Evolutionary conservation across 2,329 filamentous ascomycete genomes (phyloP).

Genomic region (Xylariaceae sp.): DNA sequence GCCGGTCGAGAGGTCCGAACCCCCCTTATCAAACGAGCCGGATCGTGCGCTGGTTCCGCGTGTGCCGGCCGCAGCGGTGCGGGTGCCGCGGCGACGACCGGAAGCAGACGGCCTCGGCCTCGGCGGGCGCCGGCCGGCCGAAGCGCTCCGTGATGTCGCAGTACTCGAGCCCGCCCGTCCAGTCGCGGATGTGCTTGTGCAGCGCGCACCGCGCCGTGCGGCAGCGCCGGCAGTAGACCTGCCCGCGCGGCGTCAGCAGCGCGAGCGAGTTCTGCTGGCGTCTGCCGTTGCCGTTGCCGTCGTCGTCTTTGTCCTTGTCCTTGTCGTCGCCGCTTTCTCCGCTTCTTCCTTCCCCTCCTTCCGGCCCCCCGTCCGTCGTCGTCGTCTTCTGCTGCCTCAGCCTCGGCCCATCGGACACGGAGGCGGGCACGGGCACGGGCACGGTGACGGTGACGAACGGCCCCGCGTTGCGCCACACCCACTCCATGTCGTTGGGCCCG

Average conservation of each 20-base stretch:
- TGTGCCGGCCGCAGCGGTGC: constrained; percentile 50
- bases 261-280: constrained; percentile 29
- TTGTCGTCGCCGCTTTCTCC: neutral
- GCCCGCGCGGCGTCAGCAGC: constrained; percentile 45
- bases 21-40: constrained; percentile 23
- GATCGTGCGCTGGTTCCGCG: constrained; percentile 23
- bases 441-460: constrained; percentile 27
- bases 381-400: no score
- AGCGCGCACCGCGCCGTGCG: constrained; percentile 55
- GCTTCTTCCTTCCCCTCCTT: constrained; percentile 5
- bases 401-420: no score
- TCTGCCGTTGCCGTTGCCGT: constrained; percentile 3
- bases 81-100: constrained; percentile 53
- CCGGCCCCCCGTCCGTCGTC: constrained; percentile 6
- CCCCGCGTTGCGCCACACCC: constrained; percentile 53
- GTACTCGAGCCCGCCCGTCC: constrained; percentile 54
- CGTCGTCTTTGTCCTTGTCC: neutral
- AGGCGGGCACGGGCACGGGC: no score
- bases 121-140: constrained; percentile 38
- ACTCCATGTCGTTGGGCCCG: constrained; percentile 57
- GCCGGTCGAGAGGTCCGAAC: no score
- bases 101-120: constrained; percentile 46
- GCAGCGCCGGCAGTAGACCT: constrained; percentile 56
- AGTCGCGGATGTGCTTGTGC: constrained; percentile 52
- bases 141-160: constrained; percentile 53